Base-by-base conservation (phyloP, 768 basidiomycete species). In the Phylloporus rhodoxanthus region DNA sequence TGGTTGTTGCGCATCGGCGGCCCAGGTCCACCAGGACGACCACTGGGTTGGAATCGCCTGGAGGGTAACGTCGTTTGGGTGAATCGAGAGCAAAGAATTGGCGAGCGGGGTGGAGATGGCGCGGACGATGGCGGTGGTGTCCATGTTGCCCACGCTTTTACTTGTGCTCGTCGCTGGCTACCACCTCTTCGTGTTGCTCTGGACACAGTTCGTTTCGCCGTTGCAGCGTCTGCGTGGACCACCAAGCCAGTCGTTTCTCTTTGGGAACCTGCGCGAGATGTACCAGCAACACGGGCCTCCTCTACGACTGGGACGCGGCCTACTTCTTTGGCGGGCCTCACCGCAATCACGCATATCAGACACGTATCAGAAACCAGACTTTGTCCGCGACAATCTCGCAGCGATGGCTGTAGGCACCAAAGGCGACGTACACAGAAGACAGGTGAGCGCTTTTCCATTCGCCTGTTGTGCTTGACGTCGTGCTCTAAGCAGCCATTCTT, bases 361-460 rank as follows among this genome's bases (percentile, higher is more conserved):
- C 52, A 70, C 77, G 48, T 82, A 78, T 57, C 81, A 78, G 25
- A 85, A 86, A 63, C 81, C 82, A 2, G 74, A 78, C 50, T 79
- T 80, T 52, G 70, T 81, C 14, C 64, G 73, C 13, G 77, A 80
- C 36, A 72, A 64, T 48, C 68, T 80, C 19, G 75, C 77, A 0
- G 68, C 69, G 33, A 80, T 80, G 77, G 72, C 70, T 23, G 75
- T 71, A 0, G 77, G 28, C 11, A 73, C 72, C 1, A 79, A 82
- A 53, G 82, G 82, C 17, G 75, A 77, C 1, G 69, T 69, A 32
- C 84, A 85, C 57, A 70, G 68, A 36, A 71, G 75, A 61, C 80
- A 84, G 71, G 75, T 72, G 43, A 50, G 37, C 23, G 5, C 0
- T 20, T 17, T 23, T n/a, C 28, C 19, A 20, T 29, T 0, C 42